Base-by-base conservation (phyloP, 2,329 filamentous ascomycete genomes). In the Fusarium ambrosium region DNA sequence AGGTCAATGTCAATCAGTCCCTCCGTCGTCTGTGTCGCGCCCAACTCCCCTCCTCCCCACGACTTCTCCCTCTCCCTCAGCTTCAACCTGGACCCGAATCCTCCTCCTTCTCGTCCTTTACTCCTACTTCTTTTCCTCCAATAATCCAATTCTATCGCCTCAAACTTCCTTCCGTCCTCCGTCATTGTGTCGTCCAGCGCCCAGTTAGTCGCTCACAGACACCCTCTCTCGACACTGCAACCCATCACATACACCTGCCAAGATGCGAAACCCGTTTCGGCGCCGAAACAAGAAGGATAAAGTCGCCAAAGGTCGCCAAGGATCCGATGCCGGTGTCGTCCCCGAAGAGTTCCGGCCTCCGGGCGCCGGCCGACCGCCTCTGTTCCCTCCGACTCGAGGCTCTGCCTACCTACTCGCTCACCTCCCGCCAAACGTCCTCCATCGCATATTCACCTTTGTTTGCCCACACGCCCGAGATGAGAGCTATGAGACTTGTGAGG, bases 401-500 rank as follows among this genome's bases (percentile, higher is more conserved):
- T 89, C 88, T 8, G 83, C 86, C 16, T 79, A 79, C 16, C 72
- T 84, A 41, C 86, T 91, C 59, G 84, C 85, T 45, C 83, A 84
- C 62, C 88, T 98, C 13, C 93, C 95, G 11, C 84, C 88, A 29
- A 84, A 88, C n/a, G 87, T 97, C 34, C 88, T 98, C 68, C 88
- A 91, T 75, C 90, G 89, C 80, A 95, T 98, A 80, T 96, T 98
- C 82, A 84, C 89, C 78, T 91, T 91, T 76, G 92, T 98, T 66
- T 98, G 95, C 79, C 95, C 95, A 9, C 96, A 98, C 83, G 86
- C 91, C 39, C 85, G 86, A 64, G 95, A 98, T 83, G 87, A 92
- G 80, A 92, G 89, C 69, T 97, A 97, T 82, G 92, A 94, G 75
- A 92, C 92, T 48, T 96, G 94, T 79, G 96, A 98, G 85, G 90